phyloP scores from a whole-genome alignment of 83 land plant genomes.

The Picea abies region DNA sequence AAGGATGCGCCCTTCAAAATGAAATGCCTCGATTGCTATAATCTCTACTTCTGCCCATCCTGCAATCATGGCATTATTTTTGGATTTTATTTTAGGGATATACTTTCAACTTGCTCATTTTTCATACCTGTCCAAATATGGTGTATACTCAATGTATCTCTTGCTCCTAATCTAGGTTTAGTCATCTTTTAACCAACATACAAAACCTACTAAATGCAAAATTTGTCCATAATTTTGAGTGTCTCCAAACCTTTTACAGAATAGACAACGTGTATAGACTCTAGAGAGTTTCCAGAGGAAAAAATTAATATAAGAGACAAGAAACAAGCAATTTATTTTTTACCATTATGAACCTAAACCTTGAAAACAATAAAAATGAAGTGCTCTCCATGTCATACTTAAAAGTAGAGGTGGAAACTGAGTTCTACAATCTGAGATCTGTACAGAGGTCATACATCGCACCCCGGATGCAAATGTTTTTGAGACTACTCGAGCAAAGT shows the following conservation, averaged over 20 bases:
- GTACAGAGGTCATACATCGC: background rate
- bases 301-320: background rate
- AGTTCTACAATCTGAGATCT: background rate
- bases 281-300: background rate
- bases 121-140: background rate
- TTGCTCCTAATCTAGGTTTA: background rate
- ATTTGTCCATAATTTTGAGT: background rate
- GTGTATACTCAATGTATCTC: background rate
- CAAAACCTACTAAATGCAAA: background rate
- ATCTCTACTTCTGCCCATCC: background rate
- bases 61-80: background rate
- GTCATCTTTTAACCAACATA: background rate
- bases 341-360: background rate
- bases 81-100: background rate
- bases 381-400: background rate
- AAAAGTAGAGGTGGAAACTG: background rate
- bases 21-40: background rate
- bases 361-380: background rate
- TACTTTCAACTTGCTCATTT: background rate
- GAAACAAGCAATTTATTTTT: background rate
- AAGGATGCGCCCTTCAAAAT: background rate
- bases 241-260: slow-evolving; percentile 1
- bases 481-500: background rate
- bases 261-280: background rate
- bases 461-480: background rate